Evolutionary conservation across 2,329 filamentous ascomycete species (phyloP), one percentile per base, ranked within the genome.

Genomic region (Keithomyces neogunnii): DNA sequence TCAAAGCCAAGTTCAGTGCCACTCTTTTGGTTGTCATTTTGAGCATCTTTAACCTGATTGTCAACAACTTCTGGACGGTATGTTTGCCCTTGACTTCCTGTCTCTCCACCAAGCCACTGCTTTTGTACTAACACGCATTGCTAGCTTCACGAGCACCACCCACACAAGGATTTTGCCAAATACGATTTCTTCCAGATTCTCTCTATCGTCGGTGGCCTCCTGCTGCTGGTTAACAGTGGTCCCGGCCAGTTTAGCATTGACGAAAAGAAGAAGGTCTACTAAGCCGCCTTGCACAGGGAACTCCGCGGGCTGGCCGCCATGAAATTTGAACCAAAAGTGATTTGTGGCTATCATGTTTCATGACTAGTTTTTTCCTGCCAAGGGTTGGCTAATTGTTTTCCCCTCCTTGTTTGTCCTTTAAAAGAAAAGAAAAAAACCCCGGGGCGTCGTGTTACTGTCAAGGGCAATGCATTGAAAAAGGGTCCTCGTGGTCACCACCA

Each of bases 181-280:
- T 99, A 99, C 81, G 93, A 99, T 71, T 99, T 99, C 80, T 99
- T 99, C 85, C 93, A 99, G 78, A 96, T 97, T 63, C 80, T 99
- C 51, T 99, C 93, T 49, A 99, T 99, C 68, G 92, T 97, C 59
- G 93, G 93, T 58, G 93, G 93, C 69, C 88, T 99, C 52, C 80
- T 99, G 53, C 85, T 99, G 59, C 82, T 99, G 59, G 91, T 97
- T 74, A 99, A 99, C 82, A 96, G 93, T 82, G 93, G 93, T 55
- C 93, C 93, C 8, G 93, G 93, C 57, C 91, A 96, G 71, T 88
- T 97, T 78, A 95, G 88, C 69, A 92, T 97, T 71, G 93, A 99
- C 73, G 93, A 99, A 83, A 99, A 99, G 88, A 99, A 99, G 85
- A 99, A 99, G 82, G 93, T 99, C 61, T 99, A 99, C 76, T 99